Base-by-base conservation (phyloP, 2,329 filamentous ascomycete genomes). In the Talaromyces albobiverticillius region DNA sequence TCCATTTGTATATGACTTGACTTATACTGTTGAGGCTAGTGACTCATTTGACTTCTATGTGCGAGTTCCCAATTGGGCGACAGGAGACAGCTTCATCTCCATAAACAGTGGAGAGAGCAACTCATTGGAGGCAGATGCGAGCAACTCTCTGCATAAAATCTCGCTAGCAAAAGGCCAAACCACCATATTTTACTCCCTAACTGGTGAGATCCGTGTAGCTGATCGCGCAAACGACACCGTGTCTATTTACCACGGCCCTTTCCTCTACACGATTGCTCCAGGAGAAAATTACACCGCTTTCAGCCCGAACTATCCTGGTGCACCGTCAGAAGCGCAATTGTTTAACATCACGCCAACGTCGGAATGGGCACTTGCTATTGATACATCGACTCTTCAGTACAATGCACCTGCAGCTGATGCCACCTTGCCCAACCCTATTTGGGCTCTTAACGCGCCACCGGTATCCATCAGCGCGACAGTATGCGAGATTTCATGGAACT, bases 1-100 rank as follows among this genome's bases (percentile, higher is more conserved):
- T 62, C 81, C 77, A 0, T 79, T 80, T 59, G 57, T 59, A 10
- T 63, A 73, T 46, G 57, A 57, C 3, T 62, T 79, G 2, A 58
- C 56, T 8, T 80, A 80, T 59, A 69, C 63, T 26, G 69, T 79
- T 52, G 61, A 64, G 16, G 60, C 72, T 3, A 64, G 62, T 6
- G 58, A 59, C 0, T 45, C 68, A 5, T 76, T 79, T 58, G 63
- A 66, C n/a, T 74, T 80, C 54, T 69, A 72, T 53, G 62, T 80
- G 46, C 71, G 77, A 16, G 69, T 79, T n/a, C 77, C 78, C 2
- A 53, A 54, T 8, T 80, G 78, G 78, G 66, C 68, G 3, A 60
- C 65, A 16, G 51, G 57, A n/a, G 59, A 55, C 26, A 59, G 62
- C 14, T 59, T 58, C 26, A 56, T 64, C 18, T 55, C 62, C 32